phyloP scores from a whole-genome alignment of 2,329 filamentous ascomycete species.

The Paracoccidioides brasiliensis region DNA sequence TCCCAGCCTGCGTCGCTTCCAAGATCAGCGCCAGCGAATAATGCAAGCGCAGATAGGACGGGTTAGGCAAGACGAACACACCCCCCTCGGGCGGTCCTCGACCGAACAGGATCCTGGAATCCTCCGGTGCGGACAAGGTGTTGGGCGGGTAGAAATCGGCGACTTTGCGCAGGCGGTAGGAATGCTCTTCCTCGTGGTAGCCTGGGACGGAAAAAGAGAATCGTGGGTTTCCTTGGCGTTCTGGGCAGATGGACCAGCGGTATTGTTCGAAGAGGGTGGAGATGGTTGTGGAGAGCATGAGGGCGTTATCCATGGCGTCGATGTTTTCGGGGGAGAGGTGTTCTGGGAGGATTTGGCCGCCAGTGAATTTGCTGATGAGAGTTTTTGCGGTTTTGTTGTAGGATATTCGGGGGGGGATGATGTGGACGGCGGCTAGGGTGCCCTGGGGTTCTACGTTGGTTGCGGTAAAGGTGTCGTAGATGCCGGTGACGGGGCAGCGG shows the following conservation, averaged over 20 bases:
- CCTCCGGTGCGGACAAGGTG: too few species aligned
- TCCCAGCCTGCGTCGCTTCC: background rate
- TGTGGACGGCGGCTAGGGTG: conserved; percentile 1
- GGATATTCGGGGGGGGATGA: conserved; percentile 1
- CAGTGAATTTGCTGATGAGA: conserved; percentile 4
- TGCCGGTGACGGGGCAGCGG: conserved; percentile 2
- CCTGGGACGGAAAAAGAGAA: too few species aligned
- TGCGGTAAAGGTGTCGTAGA: background rate
- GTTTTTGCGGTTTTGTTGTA: background rate
- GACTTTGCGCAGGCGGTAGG: too few species aligned
- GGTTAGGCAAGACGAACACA: too few species aligned
- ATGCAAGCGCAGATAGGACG: background rate
- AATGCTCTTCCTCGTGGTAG: too few species aligned
- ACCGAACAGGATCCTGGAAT: too few species aligned
- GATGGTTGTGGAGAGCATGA: background rate
- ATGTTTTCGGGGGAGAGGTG: background rate
- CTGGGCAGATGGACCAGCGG: background rate
- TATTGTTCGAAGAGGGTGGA: background rate
- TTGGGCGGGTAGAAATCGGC: too few species aligned
- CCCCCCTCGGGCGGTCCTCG: too few species aligned
- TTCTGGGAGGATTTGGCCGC: background rate
- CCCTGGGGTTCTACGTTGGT: background rate
- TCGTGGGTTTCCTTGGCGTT: background rate
- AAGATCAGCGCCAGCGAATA: background rate
- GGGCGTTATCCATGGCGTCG: background rate